phyloP scores from a whole-genome alignment of 768 basidiomycete species.

The Phaffia tasmanica region DNA sequence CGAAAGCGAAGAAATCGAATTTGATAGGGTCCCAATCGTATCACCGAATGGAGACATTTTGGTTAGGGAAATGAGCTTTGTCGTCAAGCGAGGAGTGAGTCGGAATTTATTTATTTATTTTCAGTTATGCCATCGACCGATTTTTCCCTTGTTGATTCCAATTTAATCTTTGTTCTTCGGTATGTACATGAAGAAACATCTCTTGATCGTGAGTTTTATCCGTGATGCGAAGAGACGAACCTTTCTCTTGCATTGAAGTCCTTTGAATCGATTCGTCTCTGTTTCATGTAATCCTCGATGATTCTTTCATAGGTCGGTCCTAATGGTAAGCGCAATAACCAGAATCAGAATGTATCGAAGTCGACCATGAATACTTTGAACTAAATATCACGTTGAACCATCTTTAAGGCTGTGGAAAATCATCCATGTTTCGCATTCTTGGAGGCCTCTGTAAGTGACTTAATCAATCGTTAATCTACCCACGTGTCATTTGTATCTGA shows the following conservation, averaged over 20 bases:
- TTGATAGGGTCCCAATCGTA: conserved; percentile 87
- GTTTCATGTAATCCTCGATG: background rate
- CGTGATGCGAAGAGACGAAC: background rate
- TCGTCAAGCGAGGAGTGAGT: conserved; percentile 69
- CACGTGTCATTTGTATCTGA: too few relatives aligned
- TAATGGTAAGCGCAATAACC: conserved; percentile 48
- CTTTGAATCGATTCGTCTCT: background rate
- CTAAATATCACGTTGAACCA: conserved; percentile 13
- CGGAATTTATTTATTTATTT: too few relatives aligned
- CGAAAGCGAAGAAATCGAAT: conserved; percentile 77
- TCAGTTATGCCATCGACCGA: too few relatives aligned
- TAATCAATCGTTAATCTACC: too few relatives aligned
- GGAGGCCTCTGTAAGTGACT: conserved; percentile 57
- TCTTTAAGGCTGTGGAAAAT: conserved; percentile 64
- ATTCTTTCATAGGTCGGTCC: conserved; percentile 54
- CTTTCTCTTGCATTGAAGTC: conserved; percentile 1
- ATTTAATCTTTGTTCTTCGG: too few relatives aligned
- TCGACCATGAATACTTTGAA: background rate
- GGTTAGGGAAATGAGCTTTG: conserved; percentile 71
- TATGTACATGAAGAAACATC: conserved; percentile 2
- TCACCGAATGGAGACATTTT: conserved; percentile 93
- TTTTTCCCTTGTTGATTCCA: too few relatives aligned
- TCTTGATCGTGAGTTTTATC: conserved; percentile 12
- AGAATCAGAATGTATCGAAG: background rate
- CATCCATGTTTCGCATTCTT: conserved; percentile 85